Evolutionary conservation across 495 filamentous ascomycete genomes (phyloP), one percentile per base, ranked within the genome.

Genomic region (Acidiella bohemica): DNA sequence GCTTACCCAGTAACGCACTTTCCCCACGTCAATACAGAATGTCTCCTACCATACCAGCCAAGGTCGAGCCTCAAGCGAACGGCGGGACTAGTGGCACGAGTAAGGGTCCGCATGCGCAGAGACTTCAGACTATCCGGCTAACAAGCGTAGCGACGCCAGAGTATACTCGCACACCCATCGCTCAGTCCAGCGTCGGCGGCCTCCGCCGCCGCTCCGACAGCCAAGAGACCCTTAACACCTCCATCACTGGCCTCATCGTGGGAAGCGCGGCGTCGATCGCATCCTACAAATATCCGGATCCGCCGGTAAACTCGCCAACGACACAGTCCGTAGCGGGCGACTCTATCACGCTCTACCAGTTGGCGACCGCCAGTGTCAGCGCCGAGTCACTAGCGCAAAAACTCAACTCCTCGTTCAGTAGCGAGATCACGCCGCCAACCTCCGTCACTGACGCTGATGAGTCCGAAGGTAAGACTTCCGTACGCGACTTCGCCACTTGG

Each of bases 221-320:
- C 20, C 44, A 48, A 26, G 44, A 29, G 7, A 32, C 47, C 1
- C 39, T 54, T 19, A 30, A 33, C 7, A 7, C 25, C 7, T 7
- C 7, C 25, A 27, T 27, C 17, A 44, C 49, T 19, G 10, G 29
- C n/a, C 31, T 48, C 36, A 51, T 41, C 32, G 44, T 48, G 32
- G 50, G 40, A 9, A 33, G 37, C 14, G 37, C 17, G 2, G 38
- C 29, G 18, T 32, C 38, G 17, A 39, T 17, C 12, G 27, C 26
- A 20, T 38, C 23, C 34, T 21, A 18, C 26, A 31, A 21, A 22
- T 44, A 32, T 28, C 51, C 51, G n/a, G 39, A 34, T 22, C 47
- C 51, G 12, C 53, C 53, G 1, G 24, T 43, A 40, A 52, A 51
- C 43, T n/a, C n/a, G n/a, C n/a, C n/a, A n/a, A n/a, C n/a, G n/a